Evolutionary conservation across 345 rosid species (phyloP).

Genomic region (Clausena lansium): DNA sequence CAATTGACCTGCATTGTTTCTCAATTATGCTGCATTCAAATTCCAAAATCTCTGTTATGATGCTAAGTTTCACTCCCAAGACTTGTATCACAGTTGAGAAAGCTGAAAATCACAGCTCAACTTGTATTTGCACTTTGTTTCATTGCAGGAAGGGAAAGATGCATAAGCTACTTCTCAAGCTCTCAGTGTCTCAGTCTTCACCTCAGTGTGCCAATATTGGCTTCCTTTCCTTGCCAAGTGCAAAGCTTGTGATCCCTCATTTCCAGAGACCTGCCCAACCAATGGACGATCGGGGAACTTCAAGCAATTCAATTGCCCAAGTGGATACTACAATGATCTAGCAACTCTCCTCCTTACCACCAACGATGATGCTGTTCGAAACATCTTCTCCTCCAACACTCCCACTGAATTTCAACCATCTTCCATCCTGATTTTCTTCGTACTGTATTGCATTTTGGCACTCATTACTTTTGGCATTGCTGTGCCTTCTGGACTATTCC

Average conservation of each 20-base stretch:
- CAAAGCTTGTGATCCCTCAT: conserved; percentile 57
- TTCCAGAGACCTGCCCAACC: conserved; percentile 58
- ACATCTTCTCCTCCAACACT: conserved; percentile 77
- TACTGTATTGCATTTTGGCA: conserved; percentile 69
- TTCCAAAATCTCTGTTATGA: too few species aligned
- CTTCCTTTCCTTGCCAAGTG: conserved; percentile 84
- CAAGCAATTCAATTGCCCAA: conserved; percentile 89
- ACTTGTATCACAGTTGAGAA: not conserved
- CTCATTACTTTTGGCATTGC: conserved; percentile 89
- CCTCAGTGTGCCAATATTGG: conserved; percentile 71
- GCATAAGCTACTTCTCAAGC: conserved; percentile 76
- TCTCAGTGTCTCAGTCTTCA: conserved; percentile 67
- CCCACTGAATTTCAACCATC: conserved; percentile 48
- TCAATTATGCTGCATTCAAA: not conserved
- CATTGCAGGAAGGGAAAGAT: conserved; percentile 74
- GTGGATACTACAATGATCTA: conserved; percentile 83
- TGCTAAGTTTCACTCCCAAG: too few species aligned
- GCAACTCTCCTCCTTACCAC: conserved; percentile 90
- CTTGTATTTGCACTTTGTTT: conserved; percentile 10
- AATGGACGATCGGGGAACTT: conserved; percentile 69
- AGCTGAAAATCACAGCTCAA: not conserved
- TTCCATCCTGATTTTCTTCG: conserved; percentile 70
- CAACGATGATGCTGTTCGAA: conserved; percentile 89
- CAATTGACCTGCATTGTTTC: not conserved
- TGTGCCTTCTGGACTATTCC: conserved; percentile 92